A percentile compares a stretch with the other conserved stretches of the same genome.
Evolutionary conservation across 208 protist species (phyloP).

Genomic region (Herpetomonas tarakana): DNA sequence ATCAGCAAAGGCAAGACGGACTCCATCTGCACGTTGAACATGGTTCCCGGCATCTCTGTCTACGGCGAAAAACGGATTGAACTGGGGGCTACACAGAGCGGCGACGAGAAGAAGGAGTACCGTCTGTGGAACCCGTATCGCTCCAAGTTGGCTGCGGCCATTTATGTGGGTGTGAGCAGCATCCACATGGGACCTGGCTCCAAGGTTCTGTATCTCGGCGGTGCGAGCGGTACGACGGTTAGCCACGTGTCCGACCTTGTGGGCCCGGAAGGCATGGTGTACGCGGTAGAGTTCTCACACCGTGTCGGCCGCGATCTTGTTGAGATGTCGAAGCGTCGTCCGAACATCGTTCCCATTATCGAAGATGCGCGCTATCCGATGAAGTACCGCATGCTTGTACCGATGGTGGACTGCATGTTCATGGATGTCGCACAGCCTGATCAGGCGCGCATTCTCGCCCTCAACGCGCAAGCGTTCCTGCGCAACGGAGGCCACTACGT

Average conservation of each 20-base stretch:
- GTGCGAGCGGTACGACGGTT: slow-evolving; percentile 99
- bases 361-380: slow-evolving; percentile 99
- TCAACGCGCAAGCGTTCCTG: slow-evolving; percentile 99
- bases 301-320: slow-evolving; percentile 99
- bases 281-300: slow-evolving; percentile 99
- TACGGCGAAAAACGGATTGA: slow-evolving; percentile 99
- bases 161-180: slow-evolving; percentile 98
- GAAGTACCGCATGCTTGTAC: slow-evolving; percentile 99
- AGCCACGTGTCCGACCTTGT: slow-evolving; percentile 99
- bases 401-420: slow-evolving; percentile 99
- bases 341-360: slow-evolving; percentile 99
- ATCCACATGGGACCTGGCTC: slow-evolving; percentile 98
- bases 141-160: slow-evolving; percentile 99
- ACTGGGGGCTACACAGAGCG: slow-evolving; percentile 65
- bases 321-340: slow-evolving; percentile 99
- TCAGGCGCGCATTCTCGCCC: slow-evolving; percentile 99
- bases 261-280: slow-evolving; percentile 98
- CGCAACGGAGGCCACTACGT: slow-evolving; percentile 99
- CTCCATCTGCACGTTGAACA: slow-evolving; percentile 97
- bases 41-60: slow-evolving; percentile 98
- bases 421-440: slow-evolving; percentile 99
- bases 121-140: slow-evolving; percentile 99
- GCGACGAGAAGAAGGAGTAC: slow-evolving; percentile 99
- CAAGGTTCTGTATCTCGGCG: slow-evolving; percentile 99
- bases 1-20: slow-evolving; percentile 99